These are phyloP conservation scores for Trichoderma sp. DNA, from an alignment of 2,329 filamentous ascomycete species.

Conservation along the genomic window DNA sequence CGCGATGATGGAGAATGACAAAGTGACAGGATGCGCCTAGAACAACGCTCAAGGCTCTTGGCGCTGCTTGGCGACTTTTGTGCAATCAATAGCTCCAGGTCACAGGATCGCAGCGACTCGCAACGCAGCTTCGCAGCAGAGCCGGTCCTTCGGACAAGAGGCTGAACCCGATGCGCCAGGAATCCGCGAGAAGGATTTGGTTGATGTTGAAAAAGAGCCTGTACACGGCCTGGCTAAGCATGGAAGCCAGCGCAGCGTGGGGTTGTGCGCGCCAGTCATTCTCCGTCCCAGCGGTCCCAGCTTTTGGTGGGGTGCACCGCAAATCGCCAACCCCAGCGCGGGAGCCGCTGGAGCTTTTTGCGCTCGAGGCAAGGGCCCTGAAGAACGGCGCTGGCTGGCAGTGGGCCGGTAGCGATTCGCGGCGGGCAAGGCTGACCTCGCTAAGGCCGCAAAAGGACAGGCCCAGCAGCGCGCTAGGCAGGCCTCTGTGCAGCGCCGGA, in stretches of 20 bases:
- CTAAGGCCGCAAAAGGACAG: no score
- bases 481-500: slow-evolving; percentile 7
- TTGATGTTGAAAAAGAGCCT: slow-evolving; percentile 13
- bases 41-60: neutral
- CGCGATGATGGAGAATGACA: slow-evolving; percentile 1
- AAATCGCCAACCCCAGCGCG: slow-evolving; percentile 13
- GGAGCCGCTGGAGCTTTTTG: slow-evolving; percentile 23
- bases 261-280: slow-evolving; percentile 1
- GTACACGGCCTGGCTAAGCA: neutral
- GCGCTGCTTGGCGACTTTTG: slow-evolving; percentile 5
- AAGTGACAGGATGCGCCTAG: neutral
- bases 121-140: neutral
- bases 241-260: neutral
- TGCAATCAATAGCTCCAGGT: neutral
- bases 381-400: no score
- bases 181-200: slow-evolving; percentile 14
- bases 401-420: neutral
- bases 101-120: neutral
- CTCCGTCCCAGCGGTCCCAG: slow-evolving; percentile 5
- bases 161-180: slow-evolving; percentile 7
- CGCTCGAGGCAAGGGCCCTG: slow-evolving; percentile 2
- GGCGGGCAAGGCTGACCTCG: no score
- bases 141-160: neutral
- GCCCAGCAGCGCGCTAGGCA: neutral
- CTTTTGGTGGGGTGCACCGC: slow-evolving; percentile 16